phyloP scores from a whole-genome alignment of 306 rosid species.

The Morella rubra region DNA sequence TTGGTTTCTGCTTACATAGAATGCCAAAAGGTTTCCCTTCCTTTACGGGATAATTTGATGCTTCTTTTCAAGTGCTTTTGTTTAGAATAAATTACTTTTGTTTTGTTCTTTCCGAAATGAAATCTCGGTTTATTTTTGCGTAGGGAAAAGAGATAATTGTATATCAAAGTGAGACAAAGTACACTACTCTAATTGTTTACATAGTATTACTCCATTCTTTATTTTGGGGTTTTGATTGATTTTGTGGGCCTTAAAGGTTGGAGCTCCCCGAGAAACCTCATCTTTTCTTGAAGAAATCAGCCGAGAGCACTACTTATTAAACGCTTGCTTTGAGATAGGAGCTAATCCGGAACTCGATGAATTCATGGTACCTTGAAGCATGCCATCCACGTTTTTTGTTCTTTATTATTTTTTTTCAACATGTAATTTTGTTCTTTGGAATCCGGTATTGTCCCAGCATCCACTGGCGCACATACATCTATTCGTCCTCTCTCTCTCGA shows the following conservation, averaged over 20 bases:
- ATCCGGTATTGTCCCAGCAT: background rate
- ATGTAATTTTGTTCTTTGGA: background rate
- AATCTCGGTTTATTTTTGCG: background rate
- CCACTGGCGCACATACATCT: background rate
- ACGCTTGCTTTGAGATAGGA: slow-evolving; percentile 47
- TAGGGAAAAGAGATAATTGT: background rate
- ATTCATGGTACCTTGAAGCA: slow-evolving; percentile 60
- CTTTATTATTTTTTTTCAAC: background rate
- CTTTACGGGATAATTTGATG: background rate
- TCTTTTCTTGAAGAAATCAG: slow-evolving; percentile 61
- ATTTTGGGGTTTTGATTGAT: background rate
- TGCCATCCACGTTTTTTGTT: background rate
- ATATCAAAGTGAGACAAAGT: background rate
- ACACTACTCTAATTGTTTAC: background rate
- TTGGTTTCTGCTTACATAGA: slow-evolving; percentile 64
- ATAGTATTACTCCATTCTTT: background rate
- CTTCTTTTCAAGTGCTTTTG: background rate
- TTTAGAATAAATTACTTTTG: background rate
- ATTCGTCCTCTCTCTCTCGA: background rate
- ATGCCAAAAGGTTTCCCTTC: slow-evolving; percentile 61
- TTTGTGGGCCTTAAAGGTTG: slow-evolving; percentile 51
- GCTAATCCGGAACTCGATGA: slow-evolving; percentile 86
- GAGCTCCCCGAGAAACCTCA: slow-evolving; percentile 71
- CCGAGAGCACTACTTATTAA: slow-evolving; percentile 34
- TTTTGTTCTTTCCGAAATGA: background rate